Evolutionary conservation across 2,329 filamentous ascomycete species (phyloP), one percentile per base, ranked within the genome.

Genomic region (Talaromyces sp.): DNA sequence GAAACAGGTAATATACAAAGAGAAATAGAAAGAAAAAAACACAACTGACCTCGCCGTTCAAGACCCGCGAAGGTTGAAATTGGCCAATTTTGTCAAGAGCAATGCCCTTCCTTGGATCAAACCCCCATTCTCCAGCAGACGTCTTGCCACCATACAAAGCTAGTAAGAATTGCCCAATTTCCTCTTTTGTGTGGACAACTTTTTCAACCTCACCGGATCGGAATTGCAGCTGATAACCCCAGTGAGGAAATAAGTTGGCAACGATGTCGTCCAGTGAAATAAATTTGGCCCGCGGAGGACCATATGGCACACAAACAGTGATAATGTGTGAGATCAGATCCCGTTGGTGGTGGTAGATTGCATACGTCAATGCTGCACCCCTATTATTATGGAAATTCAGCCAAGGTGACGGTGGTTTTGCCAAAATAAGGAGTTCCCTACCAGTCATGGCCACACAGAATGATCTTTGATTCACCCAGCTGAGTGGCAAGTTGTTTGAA

Each of bases 401-500:
- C n/a, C 16, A 28, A 18, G 7, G 1, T 33, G 27, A 8, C 9
- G 51, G 34, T 23, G 7, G 23, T 4, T 12, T 18, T 47, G 44
- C 8, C 44, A 23, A 14, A 23, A 27, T 27, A 27, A 27, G 44
- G 6, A 47, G 7, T 10, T 27, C 8, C 18, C 10, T 73, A 78
- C 85, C 94, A 97, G 77, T 98, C 94, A 78, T 97, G 94, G 7
- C 92, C 94, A 56, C 92, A 92, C 14, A 97, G 83, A 61, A 97
- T 88, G 70, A 96, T 89, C 55, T 74, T 79, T 51, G 72, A 79
- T 59, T 80, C 78, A 4, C 79, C 78, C 4, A 88, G 74, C 42
- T 88, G 82, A 63, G 78, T 79, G 6, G 89, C 86, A 28, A 98
- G 82, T 64, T 86, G 87, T 27, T 86, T 88, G 66, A 98, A 83